Conservation (phyloP, 345 rosid species). For the Erodium maritimum region DNA sequence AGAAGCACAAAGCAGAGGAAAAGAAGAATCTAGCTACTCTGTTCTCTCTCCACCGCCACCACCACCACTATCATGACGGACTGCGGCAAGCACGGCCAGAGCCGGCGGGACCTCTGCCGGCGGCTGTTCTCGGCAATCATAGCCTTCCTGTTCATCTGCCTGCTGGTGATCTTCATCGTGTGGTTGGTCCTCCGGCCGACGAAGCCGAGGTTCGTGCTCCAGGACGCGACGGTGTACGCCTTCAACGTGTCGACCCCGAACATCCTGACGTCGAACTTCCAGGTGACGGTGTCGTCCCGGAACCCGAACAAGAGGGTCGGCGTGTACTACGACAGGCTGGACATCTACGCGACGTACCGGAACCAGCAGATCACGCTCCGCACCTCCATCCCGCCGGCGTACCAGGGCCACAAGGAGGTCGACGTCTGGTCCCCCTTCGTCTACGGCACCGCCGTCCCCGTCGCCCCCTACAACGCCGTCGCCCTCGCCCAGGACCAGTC, state of each 20-base stretch:
- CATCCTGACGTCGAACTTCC: constrained; percentile 19
- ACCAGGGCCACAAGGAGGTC: constrained; percentile 28
- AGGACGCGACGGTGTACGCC: constrained; percentile 22
- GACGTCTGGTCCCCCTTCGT: constrained; percentile 39
- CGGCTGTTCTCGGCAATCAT: too few species aligned
- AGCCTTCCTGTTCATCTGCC: constrained; percentile 6
- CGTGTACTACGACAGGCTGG: constrained; percentile 34
- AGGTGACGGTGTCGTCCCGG: constrained; percentile 16
- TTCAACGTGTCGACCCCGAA: constrained; percentile 21
- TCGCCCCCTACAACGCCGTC: constrained; percentile 27
- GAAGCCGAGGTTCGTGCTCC: constrained; percentile 21
- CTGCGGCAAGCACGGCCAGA: too few species aligned
- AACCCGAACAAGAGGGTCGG: constrained; percentile 22
- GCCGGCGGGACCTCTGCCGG: too few species aligned
- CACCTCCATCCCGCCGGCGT: constrained; percentile 14
- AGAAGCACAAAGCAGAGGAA: too few species aligned
- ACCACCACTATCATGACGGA: too few species aligned
- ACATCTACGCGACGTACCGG: constrained; percentile 26
- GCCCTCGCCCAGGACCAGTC: constrained; percentile 14
- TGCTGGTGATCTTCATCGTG: constrained; percentile 9
- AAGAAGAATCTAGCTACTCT: too few species aligned
- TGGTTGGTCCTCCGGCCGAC: constrained; percentile 14
- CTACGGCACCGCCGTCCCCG: constrained; percentile 22
- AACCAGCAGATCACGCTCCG: constrained; percentile 28
- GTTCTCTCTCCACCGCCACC: too few species aligned